phyloP scores from a whole-genome alignment of 2,329 filamentous ascomycete genomes.

The Aspergillus transmontanensis region DNA sequence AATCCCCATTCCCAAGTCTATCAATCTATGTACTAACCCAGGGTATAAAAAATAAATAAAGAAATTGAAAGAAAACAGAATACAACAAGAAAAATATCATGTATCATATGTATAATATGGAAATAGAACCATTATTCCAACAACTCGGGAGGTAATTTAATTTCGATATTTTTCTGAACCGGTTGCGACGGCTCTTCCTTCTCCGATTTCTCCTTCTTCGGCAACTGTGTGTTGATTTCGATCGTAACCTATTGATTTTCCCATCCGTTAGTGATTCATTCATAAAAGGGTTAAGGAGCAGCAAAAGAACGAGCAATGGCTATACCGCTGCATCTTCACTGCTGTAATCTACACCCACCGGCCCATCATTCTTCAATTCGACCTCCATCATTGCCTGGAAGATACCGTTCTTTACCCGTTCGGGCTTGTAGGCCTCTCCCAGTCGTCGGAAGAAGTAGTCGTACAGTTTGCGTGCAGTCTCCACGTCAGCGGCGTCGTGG shows the following conservation, averaged over 20 bases:
- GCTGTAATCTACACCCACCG: constrained; percentile 64
- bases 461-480: constrained; percentile 80
- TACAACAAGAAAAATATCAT: neutral
- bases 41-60: neutral
- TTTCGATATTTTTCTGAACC: constrained; percentile 23
- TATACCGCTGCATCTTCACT: constrained; percentile 61
- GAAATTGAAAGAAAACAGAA: neutral
- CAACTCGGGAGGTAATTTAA: constrained; percentile 29
- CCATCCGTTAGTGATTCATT: constrained; percentile 14
- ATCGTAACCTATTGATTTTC: constrained; percentile 41
- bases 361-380: constrained; percentile 82
- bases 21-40: neutral
- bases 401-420: constrained; percentile 87
- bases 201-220: constrained; percentile 38
- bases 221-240: constrained; percentile 50
- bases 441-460: constrained; percentile 80
- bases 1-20: neutral
- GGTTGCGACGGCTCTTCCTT: constrained; percentile 14
- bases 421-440: constrained; percentile 67
- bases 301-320: constrained; percentile 34
- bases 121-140: constrained; percentile 21
- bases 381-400: constrained; percentile 99
- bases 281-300: constrained; percentile 9
- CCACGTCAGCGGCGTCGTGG: constrained; percentile 78
- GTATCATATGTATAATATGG: neutral